Percentiles rank a stretch among this genome's conserved stretches.
Conservation (phyloP, 306 rosid species). For the Dryas octopetala region DNA sequence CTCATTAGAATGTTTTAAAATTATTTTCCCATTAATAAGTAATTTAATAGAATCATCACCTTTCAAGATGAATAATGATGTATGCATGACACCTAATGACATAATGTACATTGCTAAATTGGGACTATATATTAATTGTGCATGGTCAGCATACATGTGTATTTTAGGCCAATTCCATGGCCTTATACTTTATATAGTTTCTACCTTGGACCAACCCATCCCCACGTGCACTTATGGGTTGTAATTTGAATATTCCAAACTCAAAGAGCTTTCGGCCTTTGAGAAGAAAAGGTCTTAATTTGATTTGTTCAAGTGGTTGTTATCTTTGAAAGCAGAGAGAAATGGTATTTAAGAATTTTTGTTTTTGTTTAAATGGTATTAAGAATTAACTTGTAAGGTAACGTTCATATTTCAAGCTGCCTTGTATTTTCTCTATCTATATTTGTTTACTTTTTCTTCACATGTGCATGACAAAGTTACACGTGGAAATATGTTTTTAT, state of each 20-base stretch:
- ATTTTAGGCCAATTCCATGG: constrained; percentile 22
- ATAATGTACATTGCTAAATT: constrained; percentile 8
- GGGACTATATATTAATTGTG: constrained; percentile 2
- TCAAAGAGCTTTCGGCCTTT: constrained; percentile 11
- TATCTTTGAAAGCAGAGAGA: not conserved
- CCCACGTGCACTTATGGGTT: constrained; percentile 33
- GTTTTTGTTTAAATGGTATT: too few relatives aligned
- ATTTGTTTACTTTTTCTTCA: too few relatives aligned
- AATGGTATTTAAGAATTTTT: not conserved
- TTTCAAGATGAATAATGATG: constrained; percentile 2
- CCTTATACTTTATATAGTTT: not conserved
- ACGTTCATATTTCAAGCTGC: too few relatives aligned
- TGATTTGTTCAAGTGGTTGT: not conserved
- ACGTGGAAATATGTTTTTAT: too few relatives aligned
- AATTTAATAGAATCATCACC: not conserved
- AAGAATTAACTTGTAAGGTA: too few relatives aligned
- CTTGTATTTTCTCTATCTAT: too few relatives aligned
- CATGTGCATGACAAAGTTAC: too few relatives aligned
- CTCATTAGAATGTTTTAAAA: not conserved
- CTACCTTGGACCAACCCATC: constrained; percentile 7
- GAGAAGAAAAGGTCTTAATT: not conserved
- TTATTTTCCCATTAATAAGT: not conserved
- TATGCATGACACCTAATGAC: not conserved
- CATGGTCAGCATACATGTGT: constrained; percentile 4
- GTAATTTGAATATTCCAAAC: constrained; percentile 32